Conservation (phyloP, 2,329 filamentous ascomycete species). For the Penicillium polonicum region DNA sequence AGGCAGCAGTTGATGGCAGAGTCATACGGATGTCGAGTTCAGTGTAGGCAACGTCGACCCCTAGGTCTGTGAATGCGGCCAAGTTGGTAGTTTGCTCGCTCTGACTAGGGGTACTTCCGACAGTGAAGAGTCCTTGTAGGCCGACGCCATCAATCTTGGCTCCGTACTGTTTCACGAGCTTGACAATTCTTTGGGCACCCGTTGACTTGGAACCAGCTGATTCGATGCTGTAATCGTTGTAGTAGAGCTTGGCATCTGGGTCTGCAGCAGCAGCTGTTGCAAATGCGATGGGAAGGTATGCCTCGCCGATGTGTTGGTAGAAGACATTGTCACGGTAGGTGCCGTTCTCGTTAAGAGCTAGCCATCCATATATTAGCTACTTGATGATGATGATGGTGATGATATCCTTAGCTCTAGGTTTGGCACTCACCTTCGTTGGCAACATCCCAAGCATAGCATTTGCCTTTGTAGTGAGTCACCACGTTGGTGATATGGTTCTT, state of each 20-base stretch:
- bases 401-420: background rate
- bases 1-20: conserved; percentile 26
- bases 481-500: conserved; percentile 46
- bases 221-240: conserved; percentile 49
- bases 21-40: conserved; percentile 53
- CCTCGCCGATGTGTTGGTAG: conserved; percentile 45
- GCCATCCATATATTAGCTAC: background rate
- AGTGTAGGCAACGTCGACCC: conserved; percentile 45
- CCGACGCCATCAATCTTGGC: conserved; percentile 51
- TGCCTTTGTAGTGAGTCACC: conserved; percentile 37
- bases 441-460: conserved; percentile 43
- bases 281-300: conserved; percentile 49
- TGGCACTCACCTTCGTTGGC: conserved; percentile 36
- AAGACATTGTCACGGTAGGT: conserved; percentile 46
- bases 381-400: background rate
- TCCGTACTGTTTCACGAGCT: conserved; percentile 39
- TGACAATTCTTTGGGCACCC: conserved; percentile 39
- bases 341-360: conserved; percentile 48
- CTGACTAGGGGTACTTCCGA: conserved; percentile 43
- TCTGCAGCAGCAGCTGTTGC: conserved; percentile 56
- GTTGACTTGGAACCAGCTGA: conserved; percentile 37
- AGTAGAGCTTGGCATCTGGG: conserved; percentile 51
- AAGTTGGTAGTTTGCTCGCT: conserved; percentile 42
- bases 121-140: conserved; percentile 43
- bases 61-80: conserved; percentile 38